Percentiles rank a stretch among this genome's conserved stretches.
Conservation (phyloP, 148 eudicot genomes). For the Camellia japonica region DNA sequence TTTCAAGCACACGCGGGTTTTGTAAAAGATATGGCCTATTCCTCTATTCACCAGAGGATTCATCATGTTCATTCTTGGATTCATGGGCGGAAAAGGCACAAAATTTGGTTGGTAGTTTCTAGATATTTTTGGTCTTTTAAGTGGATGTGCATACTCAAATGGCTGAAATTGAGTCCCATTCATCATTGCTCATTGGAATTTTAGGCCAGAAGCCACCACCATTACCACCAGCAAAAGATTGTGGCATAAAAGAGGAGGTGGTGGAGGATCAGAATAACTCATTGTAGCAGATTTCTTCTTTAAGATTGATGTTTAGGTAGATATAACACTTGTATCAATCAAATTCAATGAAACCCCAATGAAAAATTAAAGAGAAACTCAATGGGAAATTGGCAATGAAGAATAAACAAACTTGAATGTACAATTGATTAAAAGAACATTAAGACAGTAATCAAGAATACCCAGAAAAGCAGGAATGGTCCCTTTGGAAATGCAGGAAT, state of each 20-base stretch:
- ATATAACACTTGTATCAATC: slow-evolving; percentile 5
- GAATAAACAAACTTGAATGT: not conserved
- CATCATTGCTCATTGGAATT: slow-evolving; percentile 27
- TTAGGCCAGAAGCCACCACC: slow-evolving; percentile 48
- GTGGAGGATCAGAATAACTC: slow-evolving; percentile 56
- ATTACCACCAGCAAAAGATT: slow-evolving; percentile 36
- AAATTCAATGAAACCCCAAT: slow-evolving; percentile 1
- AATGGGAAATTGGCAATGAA: not conserved
- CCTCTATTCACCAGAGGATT: slow-evolving; percentile 48
- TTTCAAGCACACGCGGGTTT: slow-evolving; percentile 73
- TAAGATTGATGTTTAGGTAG: slow-evolving; percentile 2
- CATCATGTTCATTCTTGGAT: slow-evolving; percentile 33
- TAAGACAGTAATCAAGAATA: not conserved
- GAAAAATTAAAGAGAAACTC: slow-evolving; percentile 4
- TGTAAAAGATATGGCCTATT: slow-evolving; percentile 66
- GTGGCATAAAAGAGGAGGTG: slow-evolving; percentile 28
- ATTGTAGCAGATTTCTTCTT: slow-evolving; percentile 18
- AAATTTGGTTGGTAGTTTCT: slow-evolving; percentile 27
- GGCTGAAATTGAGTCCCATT: slow-evolving; percentile 31
- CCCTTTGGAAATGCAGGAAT: no score
- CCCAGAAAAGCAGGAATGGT: no score
- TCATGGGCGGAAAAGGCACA: slow-evolving; percentile 22
- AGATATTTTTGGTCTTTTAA: slow-evolving; percentile 47
- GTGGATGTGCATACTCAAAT: slow-evolving; percentile 41
- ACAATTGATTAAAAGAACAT: not conserved